Evolutionary conservation across 805 yeast genomes (phyloP).

Genomic region (Candida stauntonica): DNA sequence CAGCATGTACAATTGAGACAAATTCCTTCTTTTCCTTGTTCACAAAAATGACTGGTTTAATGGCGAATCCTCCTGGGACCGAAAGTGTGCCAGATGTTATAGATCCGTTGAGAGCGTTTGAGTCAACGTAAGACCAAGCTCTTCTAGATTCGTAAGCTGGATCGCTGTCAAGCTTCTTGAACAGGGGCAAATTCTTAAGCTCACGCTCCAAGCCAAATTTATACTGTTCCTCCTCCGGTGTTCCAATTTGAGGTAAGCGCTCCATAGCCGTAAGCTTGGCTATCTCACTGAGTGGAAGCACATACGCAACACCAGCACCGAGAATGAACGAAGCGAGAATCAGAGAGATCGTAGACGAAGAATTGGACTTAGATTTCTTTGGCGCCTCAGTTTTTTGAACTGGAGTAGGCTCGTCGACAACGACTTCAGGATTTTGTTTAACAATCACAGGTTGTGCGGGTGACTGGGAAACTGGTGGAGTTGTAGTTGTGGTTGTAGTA

Average conservation of each 20-base stretch:
- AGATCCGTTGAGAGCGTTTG: slow-evolving; percentile 30
- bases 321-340: slow-evolving; percentile 27
- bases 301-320: slow-evolving; percentile 34
- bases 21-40: slow-evolving; percentile 53
- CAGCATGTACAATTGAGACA: slow-evolving; percentile 68
- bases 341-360: slow-evolving; percentile 13
- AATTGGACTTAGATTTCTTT: not conserved
- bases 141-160: slow-evolving; percentile 35
- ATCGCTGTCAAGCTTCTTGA: slow-evolving; percentile 40
- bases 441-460: not conserved
- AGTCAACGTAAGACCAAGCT: slow-evolving; percentile 44
- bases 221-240: slow-evolving; percentile 29
- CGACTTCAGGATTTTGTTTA: too few relatives aligned
- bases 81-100: slow-evolving; percentile 51
- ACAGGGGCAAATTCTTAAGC: slow-evolving; percentile 46
- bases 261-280: slow-evolving; percentile 26
- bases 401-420: too few relatives aligned
- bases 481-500: not conserved
- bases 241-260: slow-evolving; percentile 21
- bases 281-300: slow-evolving; percentile 31
- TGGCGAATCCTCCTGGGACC: slow-evolving; percentile 75
- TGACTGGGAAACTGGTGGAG: not conserved
- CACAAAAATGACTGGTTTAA: slow-evolving; percentile 66
- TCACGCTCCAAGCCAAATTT: slow-evolving; percentile 39
- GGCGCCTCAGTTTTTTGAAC: too few relatives aligned